Evolutionary conservation across 1,284 basidiomycete species (phyloP).

Genomic region (Heterobasidion annosum): DNA sequence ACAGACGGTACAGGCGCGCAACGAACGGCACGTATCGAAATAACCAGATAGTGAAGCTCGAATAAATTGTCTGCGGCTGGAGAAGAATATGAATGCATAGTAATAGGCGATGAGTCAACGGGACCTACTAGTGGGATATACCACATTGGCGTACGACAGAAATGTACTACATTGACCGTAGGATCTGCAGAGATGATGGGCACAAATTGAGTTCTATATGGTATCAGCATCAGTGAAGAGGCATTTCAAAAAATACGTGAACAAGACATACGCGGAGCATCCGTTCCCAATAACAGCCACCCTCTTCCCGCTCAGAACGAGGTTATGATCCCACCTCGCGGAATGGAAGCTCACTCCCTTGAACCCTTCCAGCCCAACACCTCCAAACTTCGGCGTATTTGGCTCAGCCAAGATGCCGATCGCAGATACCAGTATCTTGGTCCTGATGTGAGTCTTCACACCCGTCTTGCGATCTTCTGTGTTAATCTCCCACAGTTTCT

Average conservation of each 20-base stretch:
- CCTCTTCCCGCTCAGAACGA: slow-evolving; percentile 23
- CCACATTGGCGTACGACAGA: slow-evolving; percentile 38
- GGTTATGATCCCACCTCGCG: slow-evolving; percentile 25
- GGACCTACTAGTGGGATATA: slow-evolving; percentile 27
- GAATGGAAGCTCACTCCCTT: slow-evolving; percentile 30
- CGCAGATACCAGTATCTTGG: slow-evolving; percentile 34
- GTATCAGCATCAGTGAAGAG: not conserved
- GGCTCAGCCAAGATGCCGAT: slow-evolving; percentile 32
- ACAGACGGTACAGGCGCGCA: slow-evolving; percentile 24
- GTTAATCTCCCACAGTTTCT: slow-evolving; percentile 24
- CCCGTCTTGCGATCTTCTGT: slow-evolving; percentile 21
- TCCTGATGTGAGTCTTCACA: slow-evolving; percentile 9
- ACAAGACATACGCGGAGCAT: slow-evolving; percentile 17
- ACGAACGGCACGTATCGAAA: slow-evolving; percentile 31
- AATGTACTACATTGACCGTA: slow-evolving; percentile 30
- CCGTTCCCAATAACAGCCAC: slow-evolving; percentile 34
- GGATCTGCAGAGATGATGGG: slow-evolving; percentile 32
- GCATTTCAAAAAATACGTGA: not conserved
- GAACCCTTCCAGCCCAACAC: slow-evolving; percentile 26
- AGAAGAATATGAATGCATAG: not conserved
- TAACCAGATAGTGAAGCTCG: slow-evolving; percentile 21
- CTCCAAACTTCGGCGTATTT: slow-evolving; percentile 26
- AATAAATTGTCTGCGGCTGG: slow-evolving; percentile 20
- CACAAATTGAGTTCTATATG: slow-evolving; percentile 31
- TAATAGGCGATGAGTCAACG: not conserved